Evolutionary conservation across 495 filamentous ascomycete genomes (phyloP).

Genomic region (Neurospora sp.): DNA sequence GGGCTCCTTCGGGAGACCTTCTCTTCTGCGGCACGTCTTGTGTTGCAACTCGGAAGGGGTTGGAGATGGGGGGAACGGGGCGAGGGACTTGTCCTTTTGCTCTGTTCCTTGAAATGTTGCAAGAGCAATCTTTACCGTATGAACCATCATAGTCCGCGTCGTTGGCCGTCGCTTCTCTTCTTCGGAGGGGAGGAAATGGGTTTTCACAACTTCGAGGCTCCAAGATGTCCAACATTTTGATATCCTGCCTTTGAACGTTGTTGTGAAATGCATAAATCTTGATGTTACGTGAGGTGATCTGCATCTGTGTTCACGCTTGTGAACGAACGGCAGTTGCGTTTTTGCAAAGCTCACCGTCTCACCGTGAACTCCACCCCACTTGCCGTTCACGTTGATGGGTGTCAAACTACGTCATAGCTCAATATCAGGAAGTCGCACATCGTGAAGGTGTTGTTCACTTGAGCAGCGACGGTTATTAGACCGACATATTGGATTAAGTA

Average conservation of each 20-base stretch:
- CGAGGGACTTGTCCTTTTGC: not conserved
- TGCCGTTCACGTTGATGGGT: not conserved
- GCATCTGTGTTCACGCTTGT: not conserved
- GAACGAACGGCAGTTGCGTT: not conserved
- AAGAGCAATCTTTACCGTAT: conserved; percentile 24
- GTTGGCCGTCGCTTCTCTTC: conserved; percentile 20
- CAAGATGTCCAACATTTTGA: conserved; percentile 41
- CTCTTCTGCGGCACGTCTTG: conserved; percentile 33
- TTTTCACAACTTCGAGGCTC: conserved; percentile 40
- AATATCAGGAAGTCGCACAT: not conserved
- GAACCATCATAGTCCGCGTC: conserved; percentile 49
- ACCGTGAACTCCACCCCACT: not conserved
- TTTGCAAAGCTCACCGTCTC: not conserved
- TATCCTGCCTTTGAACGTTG: not conserved
- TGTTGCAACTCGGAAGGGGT: conserved; percentile 32
- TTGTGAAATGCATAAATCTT: conserved; percentile 4
- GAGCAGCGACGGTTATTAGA: not conserved
- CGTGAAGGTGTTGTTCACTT: not conserved
- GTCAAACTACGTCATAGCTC: not conserved
- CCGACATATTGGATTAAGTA: not conserved
- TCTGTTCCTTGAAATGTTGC: conserved; percentile 26
- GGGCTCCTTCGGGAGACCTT: conserved; percentile 37
- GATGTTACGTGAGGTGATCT: not conserved
- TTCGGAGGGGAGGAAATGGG: not conserved
- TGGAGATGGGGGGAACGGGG: conserved; percentile 23